A percentile compares a stretch with the other conserved stretches of the same genome.
phyloP scores from a whole-genome alignment of 768 basidiomycete genomes.

The Boletus vermiculosoides region DNA sequence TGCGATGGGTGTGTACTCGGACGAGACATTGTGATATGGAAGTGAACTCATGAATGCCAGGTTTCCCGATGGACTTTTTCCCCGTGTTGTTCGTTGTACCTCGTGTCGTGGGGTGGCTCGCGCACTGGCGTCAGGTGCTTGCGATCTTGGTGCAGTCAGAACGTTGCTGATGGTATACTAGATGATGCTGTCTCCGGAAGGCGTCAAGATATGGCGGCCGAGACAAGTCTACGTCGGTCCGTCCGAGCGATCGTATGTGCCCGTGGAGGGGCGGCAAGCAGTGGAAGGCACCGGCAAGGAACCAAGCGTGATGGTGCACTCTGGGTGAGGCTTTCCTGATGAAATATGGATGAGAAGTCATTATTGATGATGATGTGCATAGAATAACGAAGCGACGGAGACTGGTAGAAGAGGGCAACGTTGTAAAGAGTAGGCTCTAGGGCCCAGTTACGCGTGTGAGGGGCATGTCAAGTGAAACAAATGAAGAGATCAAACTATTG shows the following conservation, averaged over 20 bases:
- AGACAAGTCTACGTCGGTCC: constrained; percentile 83
- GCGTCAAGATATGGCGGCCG: constrained; percentile 93
- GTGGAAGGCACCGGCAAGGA: constrained; percentile 56
- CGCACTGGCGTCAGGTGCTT: constrained; percentile 83
- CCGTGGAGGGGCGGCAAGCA: constrained; percentile 53
- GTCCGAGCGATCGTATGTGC: constrained; percentile 71
- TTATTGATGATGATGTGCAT: constrained; percentile 4
- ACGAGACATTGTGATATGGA: not conserved
- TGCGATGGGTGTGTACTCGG: constrained; percentile 68
- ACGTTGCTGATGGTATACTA: constrained; percentile 32
- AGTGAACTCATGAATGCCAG: constrained; percentile 35
- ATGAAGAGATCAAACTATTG: not conserved
- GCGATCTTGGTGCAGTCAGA: not conserved
- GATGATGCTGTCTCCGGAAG: constrained; percentile 89
- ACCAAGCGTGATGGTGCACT: constrained; percentile 65
- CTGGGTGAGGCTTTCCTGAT: constrained; percentile 55
- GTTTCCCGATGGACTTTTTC: constrained; percentile 93
- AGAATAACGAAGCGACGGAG: constrained; percentile 35
- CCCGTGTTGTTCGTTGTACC: constrained; percentile 92
- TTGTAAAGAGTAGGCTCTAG: constrained; percentile 31
- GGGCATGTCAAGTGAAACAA: not conserved
- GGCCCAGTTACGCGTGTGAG: not conserved
- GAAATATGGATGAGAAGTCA: not conserved
- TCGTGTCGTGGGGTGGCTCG: constrained; percentile 89
- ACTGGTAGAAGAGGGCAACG: constrained; percentile 25